Evolutionary conservation across 116 monocot species (phyloP), one percentile per base, ranked within the genome.

Genomic region (Papilionanthe hybrid): DNA sequence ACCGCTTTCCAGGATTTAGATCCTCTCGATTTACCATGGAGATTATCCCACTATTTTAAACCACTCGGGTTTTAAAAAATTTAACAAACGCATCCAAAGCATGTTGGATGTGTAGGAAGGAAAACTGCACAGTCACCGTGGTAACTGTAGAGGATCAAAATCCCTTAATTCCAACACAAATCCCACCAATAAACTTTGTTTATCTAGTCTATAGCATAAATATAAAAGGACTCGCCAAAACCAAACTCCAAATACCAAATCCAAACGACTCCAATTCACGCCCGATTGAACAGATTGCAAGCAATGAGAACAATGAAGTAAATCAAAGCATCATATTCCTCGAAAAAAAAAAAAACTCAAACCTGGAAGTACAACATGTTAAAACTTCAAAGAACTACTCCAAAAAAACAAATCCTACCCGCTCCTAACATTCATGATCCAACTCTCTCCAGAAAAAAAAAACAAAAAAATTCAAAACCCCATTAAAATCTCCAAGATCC

Each of bases 401-500:
- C n/a, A n/a, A 7, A 43, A 72, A 42, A 43, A 72, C 42, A 42
- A 72, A 19, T 8, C 41, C 43, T 42, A 42, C 18, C 5, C 17
- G 6, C 18, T 5, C 17, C 11, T 5, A 41, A 28, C 20, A 43
- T 72, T 43, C 27, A 75, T 20, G 17, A 43, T 72, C 43, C 27
- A 75, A 49, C 49, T 27, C 9, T 5, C 11, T 11, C 37, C 57
- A 7, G 55, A 29, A 28, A 23, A 76, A 30, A 65, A 1, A 55
- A 58, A n/a, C 3, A 68, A 13, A 68, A 30, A 23, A 68, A 32
- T 29, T 29, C 48, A 66, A 53, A 79, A 18, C 69, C 43, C n/a
- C 43, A 15, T 1, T 19, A 43, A 72, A 42, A 30, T 41, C 13
- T 18, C 50, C 50, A 23, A 81, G 85, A 85, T 85, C 85, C 56